Base-by-base conservation (phyloP, 2,329 filamentous ascomycete species). In the Aspergillus bombycis region DNA sequence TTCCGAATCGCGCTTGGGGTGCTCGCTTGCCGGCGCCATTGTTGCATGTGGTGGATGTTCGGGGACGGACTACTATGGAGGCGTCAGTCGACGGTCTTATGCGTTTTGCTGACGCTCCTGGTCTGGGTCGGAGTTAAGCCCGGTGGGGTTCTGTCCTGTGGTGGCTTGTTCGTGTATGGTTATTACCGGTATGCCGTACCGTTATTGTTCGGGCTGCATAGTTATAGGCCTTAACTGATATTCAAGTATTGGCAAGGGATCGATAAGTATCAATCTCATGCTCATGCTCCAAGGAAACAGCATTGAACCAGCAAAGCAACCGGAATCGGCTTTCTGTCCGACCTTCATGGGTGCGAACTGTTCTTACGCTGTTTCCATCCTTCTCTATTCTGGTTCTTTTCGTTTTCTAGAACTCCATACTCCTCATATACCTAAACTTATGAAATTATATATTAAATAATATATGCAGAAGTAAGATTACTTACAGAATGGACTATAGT, bases 91-190 rank as follows among this genome's bases (percentile, higher is more conserved):
- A 10, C n/a, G 32, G 52, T 55, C 52, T 55, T 55, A 55, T 55
- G 32, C 32, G 12, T 55, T 55, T 38, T 26, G 52, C 32, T 55
- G 52, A 38, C 30, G 19, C 32, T 4, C n/a, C 6, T 10, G 9
- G 11, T 54, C n/a, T 54, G 52, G 52, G 30, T 54, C 52, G 52
- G 52, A 54, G 19, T 54, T 54, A 54, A 54, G 52, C 30, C 7
- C 11, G 21, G 52, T 38, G 52, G 52, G 2, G 32, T 12, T 23
- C 14, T 4, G 16, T 12, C 12, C 12, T 38, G 52, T 3, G 11
- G 32, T 16, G 12, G 8, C n/a, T 9, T 1, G 32, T 55, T 9
- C 3, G 4, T 32, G 52, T 55, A 55, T 55, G 32, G n/a, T 12
- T 54, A 23, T 21, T 21, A 54, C 52, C 30, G 30, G 21, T 36